A percentile compares a stretch with the other conserved stretches of the same genome.
These are phyloP conservation scores for Chlorella sp. DNA, from an alignment of 139 green algal species.

Conservation along the genomic window DNA sequence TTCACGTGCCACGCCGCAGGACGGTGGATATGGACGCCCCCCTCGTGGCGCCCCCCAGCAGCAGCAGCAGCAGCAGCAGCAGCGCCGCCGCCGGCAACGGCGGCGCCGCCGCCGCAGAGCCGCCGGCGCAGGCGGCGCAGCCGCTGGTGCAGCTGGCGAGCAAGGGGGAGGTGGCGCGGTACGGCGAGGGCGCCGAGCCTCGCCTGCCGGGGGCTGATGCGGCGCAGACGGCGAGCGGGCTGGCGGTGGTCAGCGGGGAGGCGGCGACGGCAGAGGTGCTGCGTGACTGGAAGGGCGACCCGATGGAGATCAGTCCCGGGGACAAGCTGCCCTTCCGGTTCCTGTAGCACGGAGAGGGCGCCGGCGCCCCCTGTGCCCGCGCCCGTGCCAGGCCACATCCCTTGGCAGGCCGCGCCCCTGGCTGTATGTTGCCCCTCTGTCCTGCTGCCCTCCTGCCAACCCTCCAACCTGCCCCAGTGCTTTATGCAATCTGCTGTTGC, in stretches of 20 bases:
- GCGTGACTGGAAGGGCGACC: constrained; percentile 81
- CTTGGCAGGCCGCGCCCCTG: no score
- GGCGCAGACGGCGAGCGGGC: constrained; percentile 19
- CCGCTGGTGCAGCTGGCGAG: constrained; percentile 2
- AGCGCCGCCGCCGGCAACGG: neutral
- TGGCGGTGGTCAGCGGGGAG: constrained; percentile 21
- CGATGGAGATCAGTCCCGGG: constrained; percentile 73
- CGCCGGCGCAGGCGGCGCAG: neutral
- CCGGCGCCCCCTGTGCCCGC: no score
- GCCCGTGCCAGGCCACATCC: no score
- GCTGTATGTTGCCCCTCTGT: no score
- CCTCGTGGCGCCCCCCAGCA: neutral
- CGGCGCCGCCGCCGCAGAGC: no score
- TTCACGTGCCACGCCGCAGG: no score
- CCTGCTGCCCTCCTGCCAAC: no score
- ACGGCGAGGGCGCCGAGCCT: constrained; percentile 18
- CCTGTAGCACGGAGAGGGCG: no score
- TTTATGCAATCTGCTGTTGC: no score
- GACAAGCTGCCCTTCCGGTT: constrained; percentile 81
- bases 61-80: neutral
- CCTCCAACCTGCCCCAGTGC: no score
- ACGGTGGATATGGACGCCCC: no score
- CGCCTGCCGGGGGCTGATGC: neutral
- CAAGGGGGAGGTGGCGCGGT: constrained; percentile 17
- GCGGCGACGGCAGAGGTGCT: constrained; percentile 45